These are phyloP conservation scores for Antrodiella citrinella DNA, from an alignment of 768 basidiomycete species.

Conservation along the genomic window DNA sequence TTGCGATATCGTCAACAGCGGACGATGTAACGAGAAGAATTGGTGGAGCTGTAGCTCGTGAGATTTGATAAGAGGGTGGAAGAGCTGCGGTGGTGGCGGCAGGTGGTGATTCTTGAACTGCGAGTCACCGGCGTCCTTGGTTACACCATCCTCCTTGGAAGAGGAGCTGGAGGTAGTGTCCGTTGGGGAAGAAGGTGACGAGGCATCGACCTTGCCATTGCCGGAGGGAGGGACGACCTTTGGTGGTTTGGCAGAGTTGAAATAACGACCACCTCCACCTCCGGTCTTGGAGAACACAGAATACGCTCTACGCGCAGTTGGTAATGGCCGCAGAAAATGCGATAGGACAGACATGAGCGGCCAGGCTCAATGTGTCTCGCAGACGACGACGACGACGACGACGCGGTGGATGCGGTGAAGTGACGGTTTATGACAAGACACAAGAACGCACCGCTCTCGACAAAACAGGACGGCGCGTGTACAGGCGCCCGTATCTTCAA, in stretches of 20 bases:
- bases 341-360: slow-evolving; percentile 36
- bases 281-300: slow-evolving; percentile 78
- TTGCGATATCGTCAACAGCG: slow-evolving; percentile 61
- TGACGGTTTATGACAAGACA: neutral
- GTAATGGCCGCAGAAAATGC: slow-evolving; percentile 40
- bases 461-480: neutral
- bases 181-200: slow-evolving; percentile 4
- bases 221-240: slow-evolving; percentile 31
- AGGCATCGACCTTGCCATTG: slow-evolving; percentile 29
- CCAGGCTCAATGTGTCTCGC: slow-evolving; percentile 2
- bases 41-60: slow-evolving; percentile 76
- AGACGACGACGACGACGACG: neutral
- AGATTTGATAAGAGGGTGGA: slow-evolving; percentile 51
- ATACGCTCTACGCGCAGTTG: slow-evolving; percentile 49
- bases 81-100: slow-evolving; percentile 11
- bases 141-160: slow-evolving; percentile 1
- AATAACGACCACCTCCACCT: slow-evolving; percentile 49
- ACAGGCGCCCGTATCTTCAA: neutral
- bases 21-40: slow-evolving; percentile 78
- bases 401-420: neutral
- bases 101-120: slow-evolving; percentile 2
- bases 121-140: neutral
- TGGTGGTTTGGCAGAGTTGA: slow-evolving; percentile 64
- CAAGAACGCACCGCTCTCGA: neutral
- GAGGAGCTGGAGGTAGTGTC: neutral